Percentiles rank a stretch among this genome's conserved stretches.
Conservation (phyloP, 306 rosid genomes). For the Cajanus cajan region DNA sequence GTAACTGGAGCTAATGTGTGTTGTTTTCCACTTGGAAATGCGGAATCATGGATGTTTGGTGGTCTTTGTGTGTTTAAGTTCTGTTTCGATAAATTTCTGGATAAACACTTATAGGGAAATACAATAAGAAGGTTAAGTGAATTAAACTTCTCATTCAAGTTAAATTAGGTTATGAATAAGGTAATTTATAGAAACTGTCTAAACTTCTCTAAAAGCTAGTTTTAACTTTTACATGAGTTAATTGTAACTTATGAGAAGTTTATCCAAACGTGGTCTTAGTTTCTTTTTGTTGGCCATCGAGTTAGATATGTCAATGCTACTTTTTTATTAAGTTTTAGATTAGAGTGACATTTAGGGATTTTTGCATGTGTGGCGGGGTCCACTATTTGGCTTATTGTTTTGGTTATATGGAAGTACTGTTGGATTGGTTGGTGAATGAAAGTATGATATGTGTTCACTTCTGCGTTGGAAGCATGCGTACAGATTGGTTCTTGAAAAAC, state of each 20-base stretch:
- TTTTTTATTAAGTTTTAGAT: not conserved
- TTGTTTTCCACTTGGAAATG: not conserved
- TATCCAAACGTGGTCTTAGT: too few species aligned
- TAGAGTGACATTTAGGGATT: not conserved
- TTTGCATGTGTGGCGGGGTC: conserved; percentile 10
- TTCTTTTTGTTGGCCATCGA: not conserved
- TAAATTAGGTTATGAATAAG: too few species aligned
- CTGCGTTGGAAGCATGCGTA: conserved; percentile 2
- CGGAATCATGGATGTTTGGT: not conserved
- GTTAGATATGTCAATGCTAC: not conserved
- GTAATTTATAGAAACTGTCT: too few species aligned
- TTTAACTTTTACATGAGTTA: too few species aligned
- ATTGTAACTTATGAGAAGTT: too few species aligned
- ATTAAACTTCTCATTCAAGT: too few species aligned
- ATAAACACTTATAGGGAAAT: too few species aligned
- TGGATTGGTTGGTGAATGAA: not conserved
- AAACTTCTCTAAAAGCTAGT: too few species aligned
- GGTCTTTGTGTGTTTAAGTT: not conserved
- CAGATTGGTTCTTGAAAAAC: not conserved
- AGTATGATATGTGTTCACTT: not conserved
- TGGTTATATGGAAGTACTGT: conserved; percentile 4
- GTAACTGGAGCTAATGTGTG: not conserved
- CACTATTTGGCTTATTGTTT: conserved; percentile 17
- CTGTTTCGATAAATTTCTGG: too few species aligned
- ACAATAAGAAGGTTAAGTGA: too few species aligned